Base-by-base conservation (phyloP, 1,139 yeast species). In the Pichia sp. region DNA sequence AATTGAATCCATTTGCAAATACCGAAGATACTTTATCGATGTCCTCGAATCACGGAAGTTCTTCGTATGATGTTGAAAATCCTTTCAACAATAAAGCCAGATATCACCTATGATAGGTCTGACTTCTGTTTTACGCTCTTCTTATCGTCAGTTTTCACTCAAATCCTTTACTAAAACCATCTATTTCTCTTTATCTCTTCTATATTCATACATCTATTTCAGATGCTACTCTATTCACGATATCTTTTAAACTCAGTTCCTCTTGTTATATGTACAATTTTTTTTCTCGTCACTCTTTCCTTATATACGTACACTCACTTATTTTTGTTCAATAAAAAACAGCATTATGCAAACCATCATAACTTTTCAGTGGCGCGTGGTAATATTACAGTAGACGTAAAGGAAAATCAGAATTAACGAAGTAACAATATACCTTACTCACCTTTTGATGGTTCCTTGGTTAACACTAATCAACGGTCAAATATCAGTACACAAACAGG, bases 1-100 rank as follows among this genome's bases (percentile, higher is more conserved):
- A 30, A 26, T 26, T 52, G 15, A 60, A 60, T 32, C 62, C 62
- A 38, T 60, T 60, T 31, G 57, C 50, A 29, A 15, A 42, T 7
- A 29, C 44, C 29, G 56, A 56, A 32, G 61, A 58, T 51, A 10
- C 45, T 7, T 43, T 50, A 11, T 45, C 19, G 23, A 34, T 32
- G 15, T 30, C 34, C 10, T 47, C 54, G 11, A 29, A 13, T 34
- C 26, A 34, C 5, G 46, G 19, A 15, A 16, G 30, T 15, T 23
- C 38, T 5, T 50, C 51, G 13, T 52, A 47, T 31, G 56, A 53
- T 44, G 44, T 49, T 10, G 47, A 53, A 30, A 55, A 55, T 40
- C 58, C 58, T 13, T 55, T 55, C 11, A 38, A 49, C 30, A 34
- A 50, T 36, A 40, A 34, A 11, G 13, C 29, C n/a, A 50, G 52